Conservation (phyloP, 495 filamentous ascomycete genomes). For the Aspergillus homomorphus region DNA sequence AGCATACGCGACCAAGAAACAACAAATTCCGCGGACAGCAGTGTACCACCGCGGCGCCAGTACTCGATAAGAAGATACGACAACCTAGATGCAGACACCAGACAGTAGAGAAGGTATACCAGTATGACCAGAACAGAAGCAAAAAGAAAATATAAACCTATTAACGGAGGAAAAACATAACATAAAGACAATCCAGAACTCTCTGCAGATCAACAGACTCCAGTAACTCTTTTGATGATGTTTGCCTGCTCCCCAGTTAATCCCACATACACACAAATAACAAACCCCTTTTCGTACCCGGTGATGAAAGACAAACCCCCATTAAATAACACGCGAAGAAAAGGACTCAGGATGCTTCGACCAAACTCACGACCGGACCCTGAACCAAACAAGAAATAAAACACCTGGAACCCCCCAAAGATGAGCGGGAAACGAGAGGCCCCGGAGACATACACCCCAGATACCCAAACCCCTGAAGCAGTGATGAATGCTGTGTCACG, state of each 20-base stretch:
- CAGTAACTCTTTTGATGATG: constrained; percentile 24
- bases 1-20: too few relatives aligned
- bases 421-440: constrained; percentile 21
- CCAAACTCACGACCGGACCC: constrained; percentile 22
- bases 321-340: constrained; percentile 16
- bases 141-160: constrained; percentile 6
- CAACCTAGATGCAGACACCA: background rate
- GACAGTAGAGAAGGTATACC: background rate
- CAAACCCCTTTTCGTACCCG: constrained; percentile 1
- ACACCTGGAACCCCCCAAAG: constrained; percentile 21
- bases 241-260: constrained; percentile 23
- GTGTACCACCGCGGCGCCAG: too few relatives aligned
- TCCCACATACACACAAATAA: constrained; percentile 11
- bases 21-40: too few relatives aligned
- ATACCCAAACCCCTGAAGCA: background rate
- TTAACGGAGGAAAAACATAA: constrained; percentile 7
- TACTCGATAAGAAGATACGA: too few relatives aligned
- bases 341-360: constrained; percentile 11
- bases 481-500: constrained; percentile 16
- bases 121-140: background rate
- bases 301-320: constrained; percentile 13
- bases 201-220: constrained; percentile 24
- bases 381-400: constrained; percentile 18
- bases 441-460: constrained; percentile 19
- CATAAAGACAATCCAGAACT: constrained; percentile 15